phyloP scores from a whole-genome alignment of 495 filamentous ascomycete species.

The Aspergillus sclerotioniger region DNA sequence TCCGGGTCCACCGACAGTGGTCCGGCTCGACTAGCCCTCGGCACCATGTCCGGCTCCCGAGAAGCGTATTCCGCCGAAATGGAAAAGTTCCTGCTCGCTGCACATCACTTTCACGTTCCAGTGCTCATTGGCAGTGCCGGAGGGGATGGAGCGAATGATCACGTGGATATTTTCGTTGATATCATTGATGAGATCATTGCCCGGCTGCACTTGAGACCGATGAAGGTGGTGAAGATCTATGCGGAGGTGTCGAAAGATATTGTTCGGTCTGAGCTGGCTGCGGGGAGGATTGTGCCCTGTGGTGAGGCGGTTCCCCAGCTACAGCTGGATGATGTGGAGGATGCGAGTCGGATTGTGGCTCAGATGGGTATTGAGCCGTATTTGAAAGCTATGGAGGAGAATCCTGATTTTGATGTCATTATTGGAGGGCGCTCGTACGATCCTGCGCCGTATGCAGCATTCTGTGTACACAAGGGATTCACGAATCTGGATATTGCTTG shows the following conservation, averaged over 20 bases:
- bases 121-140: constrained; percentile 48
- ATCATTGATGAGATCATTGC: constrained; percentile 28
- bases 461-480: constrained; percentile 27
- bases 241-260: constrained; percentile 32
- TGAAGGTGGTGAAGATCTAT: constrained; percentile 43
- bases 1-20: constrained; percentile 50
- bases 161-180: constrained; percentile 41
- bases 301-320: constrained; percentile 33
- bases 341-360: constrained; percentile 28
- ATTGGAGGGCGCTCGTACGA: constrained; percentile 51
- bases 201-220: constrained; percentile 27
- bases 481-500: constrained; percentile 30
- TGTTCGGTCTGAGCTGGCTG: constrained; percentile 17
- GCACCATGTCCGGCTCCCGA: constrained; percentile 29
- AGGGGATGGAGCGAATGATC: constrained; percentile 45
- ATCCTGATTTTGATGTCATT: constrained; percentile 39
- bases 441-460: constrained; percentile 48
- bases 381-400: constrained; percentile 34
- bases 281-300: constrained; percentile 25
- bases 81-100: constrained; percentile 29
- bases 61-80: constrained; percentile 42
- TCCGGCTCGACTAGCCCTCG: constrained; percentile 44
- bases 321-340: constrained; percentile 36
- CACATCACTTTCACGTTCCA: constrained; percentile 28
- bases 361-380: constrained; percentile 29